phyloP scores from a whole-genome alignment of 225 moss, liverwort and hornwort species.

The Marchantia paleacea region DNA sequence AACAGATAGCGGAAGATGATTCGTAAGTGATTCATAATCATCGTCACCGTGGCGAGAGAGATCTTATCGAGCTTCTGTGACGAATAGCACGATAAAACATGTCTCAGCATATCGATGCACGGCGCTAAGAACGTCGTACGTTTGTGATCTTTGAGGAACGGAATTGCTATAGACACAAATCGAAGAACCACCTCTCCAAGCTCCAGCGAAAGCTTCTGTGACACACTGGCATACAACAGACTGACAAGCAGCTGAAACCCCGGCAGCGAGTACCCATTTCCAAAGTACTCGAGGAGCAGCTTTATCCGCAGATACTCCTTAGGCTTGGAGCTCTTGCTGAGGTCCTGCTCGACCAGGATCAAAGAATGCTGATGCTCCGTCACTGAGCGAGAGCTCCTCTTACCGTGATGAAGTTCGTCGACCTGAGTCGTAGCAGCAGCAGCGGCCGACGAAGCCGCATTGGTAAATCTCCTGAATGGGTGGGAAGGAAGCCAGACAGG shows the following conservation, averaged over 20 bases:
- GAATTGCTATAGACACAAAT: conserved; percentile 37
- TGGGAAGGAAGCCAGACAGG: conserved; percentile 22
- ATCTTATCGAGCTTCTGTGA: conserved; percentile 23
- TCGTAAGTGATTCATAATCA: conserved; percentile 38
- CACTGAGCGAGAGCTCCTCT: not conserved
- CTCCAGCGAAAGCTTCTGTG: conserved; percentile 34
- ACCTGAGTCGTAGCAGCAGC: not conserved
- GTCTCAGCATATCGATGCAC: conserved; percentile 34
- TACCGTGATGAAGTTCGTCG: not conserved
- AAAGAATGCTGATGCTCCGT: not conserved
- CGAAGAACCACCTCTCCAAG: conserved; percentile 40
- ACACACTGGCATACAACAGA: conserved; percentile 27
- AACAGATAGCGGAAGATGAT: conserved; percentile 32
- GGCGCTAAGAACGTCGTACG: conserved; percentile 35
- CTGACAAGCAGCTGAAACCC: conserved; percentile 40
- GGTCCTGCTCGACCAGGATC: not conserved
- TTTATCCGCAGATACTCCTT: conserved; percentile 32
- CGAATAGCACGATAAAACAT: conserved; percentile 19
- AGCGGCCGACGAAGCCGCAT: not conserved
- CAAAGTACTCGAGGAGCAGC: conserved; percentile 40
- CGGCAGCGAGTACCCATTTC: conserved; percentile 33
- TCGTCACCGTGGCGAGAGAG: conserved; percentile 34
- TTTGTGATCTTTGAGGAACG: conserved; percentile 39
- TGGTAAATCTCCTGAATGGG: conserved; percentile 12
- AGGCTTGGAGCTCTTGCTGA: not conserved